phyloP scores from a whole-genome alignment of 306 rosid species.

The Cicer arietinum region DNA sequence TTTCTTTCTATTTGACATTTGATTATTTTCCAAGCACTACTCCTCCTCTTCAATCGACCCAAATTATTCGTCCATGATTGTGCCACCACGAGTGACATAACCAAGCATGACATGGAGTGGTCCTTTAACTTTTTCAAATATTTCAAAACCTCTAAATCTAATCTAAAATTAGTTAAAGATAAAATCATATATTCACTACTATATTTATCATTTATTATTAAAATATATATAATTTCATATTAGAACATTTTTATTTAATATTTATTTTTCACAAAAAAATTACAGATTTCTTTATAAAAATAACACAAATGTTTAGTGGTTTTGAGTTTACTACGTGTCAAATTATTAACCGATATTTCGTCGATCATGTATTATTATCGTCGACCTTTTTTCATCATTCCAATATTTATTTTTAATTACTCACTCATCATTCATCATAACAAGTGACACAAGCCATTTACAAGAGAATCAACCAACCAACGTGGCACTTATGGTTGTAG shows the following conservation, averaged over 20 bases:
- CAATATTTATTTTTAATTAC: too few relatives aligned
- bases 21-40: constrained; percentile 12
- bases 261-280: too few relatives aligned
- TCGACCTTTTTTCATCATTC: background rate
- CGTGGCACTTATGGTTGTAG: background rate
- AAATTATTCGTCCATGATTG: background rate
- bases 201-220: too few relatives aligned
- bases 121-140: background rate
- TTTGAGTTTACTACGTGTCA: background rate
- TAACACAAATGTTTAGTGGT: background rate
- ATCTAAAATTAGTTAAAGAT: too few relatives aligned
- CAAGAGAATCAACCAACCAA: background rate
- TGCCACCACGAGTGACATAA: background rate
- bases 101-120: background rate
- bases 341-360: background rate
- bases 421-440: too few relatives aligned
- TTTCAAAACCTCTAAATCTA: background rate
- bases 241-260: too few relatives aligned
- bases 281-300: too few relatives aligned
- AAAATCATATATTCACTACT: too few relatives aligned
- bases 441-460: background rate
- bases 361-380: background rate
- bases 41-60: background rate
- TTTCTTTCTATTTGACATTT: background rate
- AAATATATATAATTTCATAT: too few relatives aligned